Percentiles rank a stretch among this genome's conserved stretches.
These are phyloP conservation scores for Coemansia sp. DNA, from an alignment of 192 early-diverging fungal genomes.

Conservation along the genomic window DNA sequence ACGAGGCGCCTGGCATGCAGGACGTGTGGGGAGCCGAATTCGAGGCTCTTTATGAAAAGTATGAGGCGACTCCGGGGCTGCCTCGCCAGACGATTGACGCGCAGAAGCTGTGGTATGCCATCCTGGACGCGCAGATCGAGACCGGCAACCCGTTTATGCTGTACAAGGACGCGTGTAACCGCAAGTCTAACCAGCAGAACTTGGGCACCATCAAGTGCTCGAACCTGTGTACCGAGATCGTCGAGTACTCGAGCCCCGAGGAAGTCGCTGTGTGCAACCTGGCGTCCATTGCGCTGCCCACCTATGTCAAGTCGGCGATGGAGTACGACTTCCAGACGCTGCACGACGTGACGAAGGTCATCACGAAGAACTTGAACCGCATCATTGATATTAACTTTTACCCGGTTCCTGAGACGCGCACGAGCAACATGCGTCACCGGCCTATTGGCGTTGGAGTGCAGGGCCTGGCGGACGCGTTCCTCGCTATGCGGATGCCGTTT, in stretches of 20 bases:
- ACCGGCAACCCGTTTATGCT: constrained; percentile 98
- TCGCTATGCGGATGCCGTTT: constrained; percentile 93
- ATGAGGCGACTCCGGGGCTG: constrained; percentile 79
- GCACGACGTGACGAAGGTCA: constrained; percentile 82
- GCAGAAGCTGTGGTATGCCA: constrained; percentile 97
- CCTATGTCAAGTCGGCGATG: constrained; percentile 72
- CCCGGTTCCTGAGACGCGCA: constrained; percentile 84
- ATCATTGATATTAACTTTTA: constrained; percentile 99
- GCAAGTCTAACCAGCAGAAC: constrained; percentile 99
- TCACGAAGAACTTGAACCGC: constrained; percentile 92
- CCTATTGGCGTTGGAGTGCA: constrained; percentile 99
- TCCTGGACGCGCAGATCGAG: constrained; percentile 95
- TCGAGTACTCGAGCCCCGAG: constrained; percentile 93
- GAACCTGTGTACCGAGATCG: constrained; percentile 98
- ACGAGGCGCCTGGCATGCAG: constrained; percentile 87
- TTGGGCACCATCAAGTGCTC: constrained; percentile 98
- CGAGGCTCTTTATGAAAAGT: constrained; percentile 78
- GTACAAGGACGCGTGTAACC: constrained; percentile 99
- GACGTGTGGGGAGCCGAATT: constrained; percentile 96
- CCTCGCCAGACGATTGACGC: constrained; percentile 93
- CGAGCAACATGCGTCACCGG: constrained; percentile 92
- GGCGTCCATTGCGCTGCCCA: constrained; percentile 90
- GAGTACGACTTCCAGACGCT: constrained; percentile 87
- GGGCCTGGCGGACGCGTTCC: constrained; percentile 96
- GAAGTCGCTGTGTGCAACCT: constrained; percentile 98